phyloP scores from a whole-genome alignment of 495 filamentous ascomycete genomes.

The Talaromyces liani region DNA sequence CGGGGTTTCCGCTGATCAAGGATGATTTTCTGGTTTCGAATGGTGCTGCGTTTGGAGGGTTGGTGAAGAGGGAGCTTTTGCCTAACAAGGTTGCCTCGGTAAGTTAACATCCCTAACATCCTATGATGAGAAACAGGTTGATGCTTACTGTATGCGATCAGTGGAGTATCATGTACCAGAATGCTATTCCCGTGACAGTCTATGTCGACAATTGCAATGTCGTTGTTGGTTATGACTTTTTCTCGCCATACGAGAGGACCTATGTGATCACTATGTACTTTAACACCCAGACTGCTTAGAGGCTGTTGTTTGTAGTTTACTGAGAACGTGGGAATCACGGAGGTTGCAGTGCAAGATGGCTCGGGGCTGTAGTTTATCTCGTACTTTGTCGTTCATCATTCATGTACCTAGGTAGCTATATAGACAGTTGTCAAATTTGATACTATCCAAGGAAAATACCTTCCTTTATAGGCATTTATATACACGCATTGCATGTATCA shows the following conservation, averaged over 20 bases:
- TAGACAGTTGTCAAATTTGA: no score
- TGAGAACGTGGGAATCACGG: background rate
- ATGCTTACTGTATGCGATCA: no score
- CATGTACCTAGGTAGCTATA: background rate
- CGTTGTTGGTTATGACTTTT: conserved; percentile 24
- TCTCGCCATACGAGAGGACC: conserved; percentile 18
- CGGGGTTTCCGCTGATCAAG: conserved; percentile 16
- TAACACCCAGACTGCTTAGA: conserved; percentile 11
- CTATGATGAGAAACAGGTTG: no score
- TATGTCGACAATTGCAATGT: conserved; percentile 17
- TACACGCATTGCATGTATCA: background rate
- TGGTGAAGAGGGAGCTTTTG: conserved; percentile 12
- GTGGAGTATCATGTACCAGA: conserved; percentile 22
- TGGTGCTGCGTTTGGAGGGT: conserved; percentile 16
- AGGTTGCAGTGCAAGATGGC: background rate
- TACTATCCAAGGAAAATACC: no score
- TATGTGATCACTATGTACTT: conserved; percentile 20
- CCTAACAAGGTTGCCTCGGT: conserved; percentile 13
- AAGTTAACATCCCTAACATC: background rate
- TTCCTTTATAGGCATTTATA: no score
- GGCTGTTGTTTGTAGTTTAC: background rate
- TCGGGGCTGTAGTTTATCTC: background rate
- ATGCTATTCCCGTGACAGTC: conserved; percentile 18
- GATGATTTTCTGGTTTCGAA: conserved; percentile 16
- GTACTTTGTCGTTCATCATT: background rate